Evolutionary conservation across 257 asterid species (phyloP).

Genomic region (Thymus mandschuricus): DNA sequence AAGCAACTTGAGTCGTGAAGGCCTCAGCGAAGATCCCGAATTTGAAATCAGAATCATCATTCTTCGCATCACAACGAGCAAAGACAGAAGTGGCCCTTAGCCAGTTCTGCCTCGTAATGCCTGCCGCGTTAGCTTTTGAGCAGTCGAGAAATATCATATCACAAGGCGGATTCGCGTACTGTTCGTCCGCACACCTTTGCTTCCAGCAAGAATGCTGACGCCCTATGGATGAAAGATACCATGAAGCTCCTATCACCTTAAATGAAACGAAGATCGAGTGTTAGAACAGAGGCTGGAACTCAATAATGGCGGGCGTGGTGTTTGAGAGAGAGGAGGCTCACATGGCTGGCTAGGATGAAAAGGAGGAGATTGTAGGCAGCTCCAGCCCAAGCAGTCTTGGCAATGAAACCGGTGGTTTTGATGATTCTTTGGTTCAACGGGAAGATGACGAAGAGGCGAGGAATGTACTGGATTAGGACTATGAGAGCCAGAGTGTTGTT

Average conservation of each 20-base stretch:
- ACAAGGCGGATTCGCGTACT: slow-evolving; percentile 54
- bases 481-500: slow-evolving; percentile 87
- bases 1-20: slow-evolving; percentile 77
- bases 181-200: slow-evolving; percentile 55
- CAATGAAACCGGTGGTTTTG: slow-evolving; percentile 85
- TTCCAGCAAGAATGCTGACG: slow-evolving; percentile 88
- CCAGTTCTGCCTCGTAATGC: slow-evolving; percentile 55
- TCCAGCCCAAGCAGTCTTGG: slow-evolving; percentile 98
- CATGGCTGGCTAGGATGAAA: slow-evolving; percentile 90
- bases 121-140: slow-evolving; percentile 1
- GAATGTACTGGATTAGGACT: slow-evolving; percentile 86
- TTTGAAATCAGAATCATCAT: slow-evolving; percentile 78
- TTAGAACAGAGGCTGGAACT: neutral
- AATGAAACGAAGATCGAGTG: neutral
- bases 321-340: slow-evolving; percentile 30
- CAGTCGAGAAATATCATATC: slow-evolving; percentile 62
- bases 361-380: slow-evolving; percentile 95
- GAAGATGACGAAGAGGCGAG: slow-evolving; percentile 72
- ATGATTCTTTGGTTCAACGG: slow-evolving; percentile 79
- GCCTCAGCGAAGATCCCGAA: slow-evolving; percentile 98
- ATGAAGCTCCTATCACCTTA: slow-evolving; percentile 88
- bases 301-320: neutral
- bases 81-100: slow-evolving; percentile 59
- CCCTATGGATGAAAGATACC: slow-evolving; percentile 93
- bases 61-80: slow-evolving; percentile 66